These are phyloP conservation scores for Hypoxylon sp. DNA, from an alignment of 2,329 filamentous ascomycete species.

Conservation along the genomic window DNA sequence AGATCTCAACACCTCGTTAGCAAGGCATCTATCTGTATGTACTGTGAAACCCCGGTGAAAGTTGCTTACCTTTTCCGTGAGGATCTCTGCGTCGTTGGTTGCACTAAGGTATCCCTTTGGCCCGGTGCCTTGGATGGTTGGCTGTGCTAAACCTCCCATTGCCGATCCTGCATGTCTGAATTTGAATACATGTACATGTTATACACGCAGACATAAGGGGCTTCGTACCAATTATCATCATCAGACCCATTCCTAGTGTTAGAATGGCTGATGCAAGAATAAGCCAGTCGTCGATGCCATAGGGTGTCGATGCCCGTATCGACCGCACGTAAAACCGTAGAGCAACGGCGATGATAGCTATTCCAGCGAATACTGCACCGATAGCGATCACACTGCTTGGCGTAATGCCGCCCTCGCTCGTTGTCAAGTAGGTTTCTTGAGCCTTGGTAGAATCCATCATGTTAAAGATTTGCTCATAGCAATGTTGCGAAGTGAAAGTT, in stretches of 20 bases:
- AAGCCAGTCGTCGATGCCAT: constrained; percentile 24
- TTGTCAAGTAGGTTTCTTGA: constrained; percentile 15
- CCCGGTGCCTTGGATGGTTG: constrained; percentile 19
- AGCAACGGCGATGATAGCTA: constrained; percentile 8
- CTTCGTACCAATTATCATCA: constrained; percentile 24
- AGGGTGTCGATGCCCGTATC: neutral
- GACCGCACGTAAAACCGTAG: constrained; percentile 22
- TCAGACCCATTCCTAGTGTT: constrained; percentile 22
- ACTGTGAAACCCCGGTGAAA: neutral
- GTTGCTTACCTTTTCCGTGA: constrained; percentile 22
- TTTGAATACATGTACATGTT: too few relatives aligned
- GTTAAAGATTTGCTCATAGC: too few relatives aligned
- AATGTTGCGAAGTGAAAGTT: too few relatives aligned
- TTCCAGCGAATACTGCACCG: constrained; percentile 13
- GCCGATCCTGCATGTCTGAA: too few relatives aligned
- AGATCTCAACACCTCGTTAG: constrained; percentile 13
- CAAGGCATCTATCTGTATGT: neutral
- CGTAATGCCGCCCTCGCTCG: constrained; percentile 23
- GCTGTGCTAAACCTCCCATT: constrained; percentile 13
- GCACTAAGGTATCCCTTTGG: constrained; percentile 18
- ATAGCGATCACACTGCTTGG: constrained; percentile 23
- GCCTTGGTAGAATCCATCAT: constrained; percentile 4
- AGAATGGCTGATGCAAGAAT: constrained; percentile 14
- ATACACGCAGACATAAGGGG: too few relatives aligned
- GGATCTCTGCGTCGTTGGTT: constrained; percentile 21